Conservation (phyloP, 805 yeast species). For the Teunomyces atbi region DNA sequence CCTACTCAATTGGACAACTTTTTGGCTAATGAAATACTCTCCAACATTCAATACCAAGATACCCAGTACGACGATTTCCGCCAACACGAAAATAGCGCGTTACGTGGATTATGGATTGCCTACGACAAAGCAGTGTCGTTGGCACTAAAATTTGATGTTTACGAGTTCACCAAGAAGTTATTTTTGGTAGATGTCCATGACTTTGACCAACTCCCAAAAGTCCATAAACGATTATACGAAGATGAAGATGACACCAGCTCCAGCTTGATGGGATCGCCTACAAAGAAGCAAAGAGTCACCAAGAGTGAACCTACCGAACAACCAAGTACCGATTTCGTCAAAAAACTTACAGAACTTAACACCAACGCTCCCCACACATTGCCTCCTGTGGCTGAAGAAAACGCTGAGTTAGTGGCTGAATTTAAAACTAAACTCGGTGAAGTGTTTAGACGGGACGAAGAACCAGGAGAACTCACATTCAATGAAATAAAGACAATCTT, state of each 20-base stretch:
- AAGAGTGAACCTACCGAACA: constrained; percentile 7
- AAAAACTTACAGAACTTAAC: constrained; percentile 19
- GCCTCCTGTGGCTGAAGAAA: constrained; percentile 42
- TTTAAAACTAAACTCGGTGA: constrained; percentile 33
- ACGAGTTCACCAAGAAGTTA: constrained; percentile 34
- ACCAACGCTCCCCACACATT: constrained; percentile 49
- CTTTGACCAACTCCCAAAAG: constrained; percentile 35
- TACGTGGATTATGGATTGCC: constrained; percentile 43
- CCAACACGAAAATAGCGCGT: constrained; percentile 22
- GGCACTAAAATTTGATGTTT: constrained; percentile 39
- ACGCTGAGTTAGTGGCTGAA: constrained; percentile 29
- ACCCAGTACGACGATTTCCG: constrained; percentile 25
- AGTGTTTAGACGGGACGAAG: constrained; percentile 34
- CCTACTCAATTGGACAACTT: constrained; percentile 26
- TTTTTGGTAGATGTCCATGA: constrained; percentile 46
- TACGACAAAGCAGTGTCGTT: constrained; percentile 42
- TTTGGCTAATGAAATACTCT: constrained; percentile 31
- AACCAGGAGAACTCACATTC: constrained; percentile 13
- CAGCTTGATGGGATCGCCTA: constrained; percentile 31
- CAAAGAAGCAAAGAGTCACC: constrained; percentile 29
- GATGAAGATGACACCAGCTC: constrained; percentile 12
- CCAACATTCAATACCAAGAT: constrained; percentile 31
- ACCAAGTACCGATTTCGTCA: background rate
- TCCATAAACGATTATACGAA: constrained; percentile 15
- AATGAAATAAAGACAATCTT: constrained; percentile 26